Base-by-base conservation (phyloP, 441 rosid species). In the Viola pubescens region DNA sequence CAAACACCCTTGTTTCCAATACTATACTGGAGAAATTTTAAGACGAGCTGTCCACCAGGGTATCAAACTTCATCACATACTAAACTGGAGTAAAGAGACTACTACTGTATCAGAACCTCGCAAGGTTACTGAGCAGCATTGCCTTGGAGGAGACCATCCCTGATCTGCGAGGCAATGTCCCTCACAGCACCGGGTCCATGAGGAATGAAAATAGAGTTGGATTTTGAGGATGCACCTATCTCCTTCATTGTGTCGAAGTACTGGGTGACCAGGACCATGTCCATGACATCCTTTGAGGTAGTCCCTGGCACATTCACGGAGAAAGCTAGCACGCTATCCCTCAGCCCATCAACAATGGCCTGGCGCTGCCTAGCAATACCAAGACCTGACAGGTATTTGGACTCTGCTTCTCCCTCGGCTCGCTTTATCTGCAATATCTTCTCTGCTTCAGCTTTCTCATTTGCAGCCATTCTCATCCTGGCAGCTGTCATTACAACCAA, bases 351-450 rank as follows among this genome's bases (percentile, higher is more conserved):
- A 2, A 83, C 89, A 55, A 83, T 83, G 0, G 91, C 87, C 60
- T 85, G 87, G 4, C 85, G 79, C 62, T 82, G 88, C 48, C 84
- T 76, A 1, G 86, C 91, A 4, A 82, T 77, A 52, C 88, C 91
- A 4, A 85, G 76, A 16, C 84, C 91, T 0, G 86, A 71, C 6
- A 82, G 75, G 67, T 80, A 80, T 50, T 82, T 85, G 4, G 86
- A 69, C 73, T 82, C 86, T 48, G 85, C 87, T 43, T 79, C 87
- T 61, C 85, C 87, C 64, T 84, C 89, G 39, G 87, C 85, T 49
- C 78, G 64, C 65, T 84, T 84, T 0, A 84, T 79, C 74, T 81
- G 85, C 69, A 77, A 6, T 57, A 77, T 81, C 48, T 81, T 84
- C 73, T 84, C 89, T 0, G 83, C 85, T 54, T 84, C 83, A 37